These are phyloP conservation scores for Pichia sp. DNA, from an alignment of 1,139 yeast genomes.

Conservation along the genomic window DNA sequence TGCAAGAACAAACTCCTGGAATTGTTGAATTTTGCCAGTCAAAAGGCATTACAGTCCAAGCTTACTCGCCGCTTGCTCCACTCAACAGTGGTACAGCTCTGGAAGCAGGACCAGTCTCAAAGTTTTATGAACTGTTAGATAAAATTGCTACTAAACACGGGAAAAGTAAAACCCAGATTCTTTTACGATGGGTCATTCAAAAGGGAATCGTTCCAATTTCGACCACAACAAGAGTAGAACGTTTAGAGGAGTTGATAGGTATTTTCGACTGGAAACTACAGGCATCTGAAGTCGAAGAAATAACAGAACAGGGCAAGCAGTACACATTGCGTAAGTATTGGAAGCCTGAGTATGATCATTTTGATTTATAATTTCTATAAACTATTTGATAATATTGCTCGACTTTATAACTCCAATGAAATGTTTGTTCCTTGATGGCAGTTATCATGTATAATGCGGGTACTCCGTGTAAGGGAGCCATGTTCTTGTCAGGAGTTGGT, in stretches of 20 bases:
- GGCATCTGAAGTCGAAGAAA: constrained; percentile 36
- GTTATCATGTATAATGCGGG: too few relatives aligned
- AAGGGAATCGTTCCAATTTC: constrained; percentile 63
- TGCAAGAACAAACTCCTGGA: constrained; percentile 53
- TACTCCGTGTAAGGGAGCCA: too few relatives aligned
- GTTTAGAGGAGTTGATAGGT: constrained; percentile 50
- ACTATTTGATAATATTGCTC: too few relatives aligned
- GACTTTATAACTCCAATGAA: too few relatives aligned
- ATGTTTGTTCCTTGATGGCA: too few relatives aligned
- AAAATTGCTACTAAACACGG: constrained; percentile 45
- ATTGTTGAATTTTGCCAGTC: constrained; percentile 47
- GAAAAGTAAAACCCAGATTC: constrained; percentile 51
- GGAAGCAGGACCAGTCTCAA: constrained; percentile 24
- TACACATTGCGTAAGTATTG: constrained; percentile 33
- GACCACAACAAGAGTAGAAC: constrained; percentile 53
- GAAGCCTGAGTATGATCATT: constrained; percentile 26
- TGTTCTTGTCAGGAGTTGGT: too few relatives aligned
- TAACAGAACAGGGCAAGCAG: constrained; percentile 34
- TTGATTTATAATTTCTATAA: constrained; percentile 6
- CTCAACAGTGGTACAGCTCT: constrained; percentile 28
- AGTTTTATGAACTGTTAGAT: constrained; percentile 30
- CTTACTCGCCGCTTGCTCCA: constrained; percentile 63
- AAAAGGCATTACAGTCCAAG: constrained; percentile 49
- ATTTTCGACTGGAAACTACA: constrained; percentile 42
- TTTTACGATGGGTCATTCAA: constrained; percentile 63